Base-by-base conservation (phyloP, 176 grass and related monocot species). In the Puya raimondii region DNA sequence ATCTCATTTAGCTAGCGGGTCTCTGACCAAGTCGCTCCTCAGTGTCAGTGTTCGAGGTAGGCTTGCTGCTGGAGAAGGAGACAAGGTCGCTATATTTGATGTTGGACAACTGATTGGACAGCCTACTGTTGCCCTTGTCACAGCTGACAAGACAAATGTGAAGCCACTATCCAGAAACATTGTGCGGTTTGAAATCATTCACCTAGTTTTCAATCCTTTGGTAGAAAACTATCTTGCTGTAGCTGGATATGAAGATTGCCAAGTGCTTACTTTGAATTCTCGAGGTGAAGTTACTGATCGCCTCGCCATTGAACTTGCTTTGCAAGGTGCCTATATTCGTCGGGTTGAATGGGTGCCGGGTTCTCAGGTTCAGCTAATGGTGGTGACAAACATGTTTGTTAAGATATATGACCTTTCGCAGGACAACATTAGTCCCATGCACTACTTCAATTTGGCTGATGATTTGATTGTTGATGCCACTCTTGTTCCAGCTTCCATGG, bases 21-120 rank as follows among this genome's bases (percentile, higher is more conserved):
- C 89, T 65, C 84, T 97, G 64, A 80, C 82, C 69, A 97, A 97
- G 82, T 92, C 87, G 18, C 78, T 97, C 76, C 73, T 92, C 21
- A 90, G 84, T 73, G 70, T 85, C 59, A 90, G 89, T 72, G 83
- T 77, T 72, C 80, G 88, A 57, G 93, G 89, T 75, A 97, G 88
- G 82, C 82, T 97, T 88, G 93, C 93, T 83, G 89, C 91, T 72
- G 93, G 93, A 77, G 93, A 97, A 97, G 93, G 93, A 50, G 93
- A 97, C 78, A 97, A 87, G 69, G 88, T 97, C 53, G 76, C 89
- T 73, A 87, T 97, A 85, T 97, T 92, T 81, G 93, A 97, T 47
- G 85, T 89, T 70, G 93, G 86, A 67, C 93, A 97, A 85, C 80
- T 97, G 50, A 97, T 97, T 87, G 93, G 89, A 66, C 93, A 92